Percentiles rank a stretch among this genome's conserved stretches.
Evolutionary conservation across 768 basidiomycete genomes (phyloP).

Genomic region (Amanita pseudoporphyria): DNA sequence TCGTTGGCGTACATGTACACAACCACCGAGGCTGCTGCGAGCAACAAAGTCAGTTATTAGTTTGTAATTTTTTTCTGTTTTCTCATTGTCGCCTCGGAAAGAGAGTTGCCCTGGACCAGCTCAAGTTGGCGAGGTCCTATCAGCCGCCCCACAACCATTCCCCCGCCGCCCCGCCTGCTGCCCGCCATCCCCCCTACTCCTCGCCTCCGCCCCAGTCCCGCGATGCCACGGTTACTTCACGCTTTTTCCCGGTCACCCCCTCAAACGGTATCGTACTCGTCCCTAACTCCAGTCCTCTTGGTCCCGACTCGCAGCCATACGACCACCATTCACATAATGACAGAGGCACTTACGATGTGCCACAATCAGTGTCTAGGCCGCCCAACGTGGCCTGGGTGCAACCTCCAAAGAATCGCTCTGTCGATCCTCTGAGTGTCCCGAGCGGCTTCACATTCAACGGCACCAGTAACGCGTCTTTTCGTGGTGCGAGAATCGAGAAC

Average conservation of each 20-base stretch:
- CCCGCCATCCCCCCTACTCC: constrained; percentile 18
- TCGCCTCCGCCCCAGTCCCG: constrained; percentile 59
- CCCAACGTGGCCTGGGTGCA: constrained; percentile 25
- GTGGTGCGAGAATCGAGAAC: constrained; percentile 32
- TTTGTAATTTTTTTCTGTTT: constrained; percentile 3
- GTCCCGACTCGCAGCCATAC: constrained; percentile 27
- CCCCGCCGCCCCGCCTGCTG: constrained; percentile 17
- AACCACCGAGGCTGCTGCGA: constrained; percentile 32
- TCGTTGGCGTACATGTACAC: constrained; percentile 35
- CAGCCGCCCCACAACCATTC: constrained; percentile 17
- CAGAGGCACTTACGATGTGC: constrained; percentile 31
- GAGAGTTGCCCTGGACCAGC: constrained; percentile 37
- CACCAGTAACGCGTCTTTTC: constrained; percentile 41
- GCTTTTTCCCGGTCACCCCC: constrained; percentile 42
- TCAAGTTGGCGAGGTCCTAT: constrained; percentile 32
- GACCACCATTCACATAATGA: constrained; percentile 31
- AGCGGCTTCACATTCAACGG: constrained; percentile 45
- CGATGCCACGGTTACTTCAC: constrained; percentile 61
- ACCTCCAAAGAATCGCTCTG: constrained; percentile 20
- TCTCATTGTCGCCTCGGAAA: constrained; percentile 17
- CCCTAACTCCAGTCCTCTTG: constrained; percentile 64
- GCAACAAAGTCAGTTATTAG: constrained; percentile 39
- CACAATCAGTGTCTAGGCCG: constrained; percentile 27
- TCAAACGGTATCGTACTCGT: constrained; percentile 55
- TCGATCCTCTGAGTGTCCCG: constrained; percentile 50